Percentiles rank a stretch among this genome's conserved stretches.
phyloP scores from a whole-genome alignment of 225 moss, liverwort and hornwort species.

The Pleurozium schreberi region DNA sequence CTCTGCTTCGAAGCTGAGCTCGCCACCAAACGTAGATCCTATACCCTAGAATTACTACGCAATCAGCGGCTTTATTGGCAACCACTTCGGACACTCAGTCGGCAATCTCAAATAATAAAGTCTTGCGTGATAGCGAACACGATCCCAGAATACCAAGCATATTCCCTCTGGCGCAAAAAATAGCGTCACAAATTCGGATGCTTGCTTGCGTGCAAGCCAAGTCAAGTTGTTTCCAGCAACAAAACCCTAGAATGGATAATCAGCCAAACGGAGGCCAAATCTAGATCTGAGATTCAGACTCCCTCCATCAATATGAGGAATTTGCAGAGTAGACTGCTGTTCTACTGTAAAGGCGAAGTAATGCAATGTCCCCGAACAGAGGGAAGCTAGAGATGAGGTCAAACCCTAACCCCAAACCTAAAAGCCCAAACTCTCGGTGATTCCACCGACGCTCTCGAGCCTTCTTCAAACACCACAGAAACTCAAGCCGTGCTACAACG shows the following conservation, averaged over 20 bases:
- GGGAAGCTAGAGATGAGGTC: neutral
- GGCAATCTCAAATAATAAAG: neutral
- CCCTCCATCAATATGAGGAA: neutral
- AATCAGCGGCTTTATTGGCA: neutral
- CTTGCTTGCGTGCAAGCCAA: neutral
- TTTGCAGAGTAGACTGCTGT: neutral
- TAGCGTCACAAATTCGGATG: neutral
- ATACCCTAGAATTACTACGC: neutral
- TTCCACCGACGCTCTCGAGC: neutral
- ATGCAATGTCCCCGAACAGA: neutral
- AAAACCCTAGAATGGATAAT: neutral
- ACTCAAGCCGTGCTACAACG: neutral
- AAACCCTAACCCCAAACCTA: conserved; percentile 15
- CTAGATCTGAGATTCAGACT: conserved; percentile 10
- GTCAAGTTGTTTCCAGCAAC: neutral
- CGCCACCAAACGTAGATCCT: neutral
- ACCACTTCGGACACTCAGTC: neutral
- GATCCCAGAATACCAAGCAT: neutral
- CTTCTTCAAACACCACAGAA: neutral
- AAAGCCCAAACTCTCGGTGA: neutral
- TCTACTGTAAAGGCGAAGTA: neutral
- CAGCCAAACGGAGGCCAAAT: neutral
- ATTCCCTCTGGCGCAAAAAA: neutral
- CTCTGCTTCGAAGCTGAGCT: neutral
- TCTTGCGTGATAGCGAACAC: neutral